phyloP scores from a whole-genome alignment of 345 rosid genomes.

The Murraya koenigii region DNA sequence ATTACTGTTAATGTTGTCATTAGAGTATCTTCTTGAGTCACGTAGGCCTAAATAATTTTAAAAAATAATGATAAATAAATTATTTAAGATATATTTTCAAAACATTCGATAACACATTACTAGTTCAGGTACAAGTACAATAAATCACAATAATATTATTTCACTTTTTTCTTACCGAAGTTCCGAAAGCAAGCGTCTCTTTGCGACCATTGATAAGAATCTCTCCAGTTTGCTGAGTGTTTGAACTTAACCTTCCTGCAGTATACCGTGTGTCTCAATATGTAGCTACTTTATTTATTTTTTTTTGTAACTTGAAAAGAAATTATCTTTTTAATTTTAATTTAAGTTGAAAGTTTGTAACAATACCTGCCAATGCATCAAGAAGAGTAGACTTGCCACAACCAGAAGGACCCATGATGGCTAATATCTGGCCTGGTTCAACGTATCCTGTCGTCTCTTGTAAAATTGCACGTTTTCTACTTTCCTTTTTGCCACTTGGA shows the following conservation, averaged over 20 bases:
- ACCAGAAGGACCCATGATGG: slow-evolving; percentile 61
- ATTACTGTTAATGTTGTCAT: slow-evolving; percentile 40
- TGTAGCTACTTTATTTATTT: too few species aligned
- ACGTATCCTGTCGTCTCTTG: slow-evolving; percentile 43
- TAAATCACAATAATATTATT: too few species aligned
- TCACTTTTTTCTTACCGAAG: slow-evolving; percentile 35
- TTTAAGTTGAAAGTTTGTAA: slow-evolving; percentile 2
- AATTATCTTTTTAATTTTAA: too few species aligned
- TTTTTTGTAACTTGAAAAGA: not conserved
- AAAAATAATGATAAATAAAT: too few species aligned
- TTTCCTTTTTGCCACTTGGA: slow-evolving; percentile 5
- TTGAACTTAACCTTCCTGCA: slow-evolving; percentile 42
- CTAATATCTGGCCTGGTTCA: slow-evolving; percentile 38
- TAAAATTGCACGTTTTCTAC: slow-evolving; percentile 27
- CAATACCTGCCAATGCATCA: slow-evolving; percentile 46
- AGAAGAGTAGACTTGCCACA: slow-evolving; percentile 58
- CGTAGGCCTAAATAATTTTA: slow-evolving; percentile 33
- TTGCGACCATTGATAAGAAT: slow-evolving; percentile 47
- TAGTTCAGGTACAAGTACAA: not conserved
- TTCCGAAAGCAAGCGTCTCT: slow-evolving; percentile 48
- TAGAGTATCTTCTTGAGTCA: slow-evolving; percentile 47
- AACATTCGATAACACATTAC: not conserved
- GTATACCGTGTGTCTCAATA: too few species aligned
- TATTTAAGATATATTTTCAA: too few species aligned
- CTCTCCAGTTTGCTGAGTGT: slow-evolving; percentile 38